Base-by-base conservation (phyloP, 805 yeast species). In the Schwanniomyces pseudopolymorphus region DNA sequence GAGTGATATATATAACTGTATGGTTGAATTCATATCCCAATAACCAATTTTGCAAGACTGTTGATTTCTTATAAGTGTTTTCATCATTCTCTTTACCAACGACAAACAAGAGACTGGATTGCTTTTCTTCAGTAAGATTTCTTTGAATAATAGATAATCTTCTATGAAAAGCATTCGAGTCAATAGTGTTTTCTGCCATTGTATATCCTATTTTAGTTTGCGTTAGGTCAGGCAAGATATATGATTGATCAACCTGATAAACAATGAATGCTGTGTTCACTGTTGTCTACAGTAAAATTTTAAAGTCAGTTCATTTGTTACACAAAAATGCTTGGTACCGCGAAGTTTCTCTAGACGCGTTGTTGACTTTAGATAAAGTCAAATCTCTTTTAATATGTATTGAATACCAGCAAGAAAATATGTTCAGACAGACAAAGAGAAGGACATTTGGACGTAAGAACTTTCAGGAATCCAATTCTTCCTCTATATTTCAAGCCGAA, bases 11-110 rank as follows among this genome's bases (percentile, higher is more conserved):
- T 44, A 92, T 67, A 25, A 83, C 83, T 1, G 97, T 90, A 42
- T 94, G 94, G n/a, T 96, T 95, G 61, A 92, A 92, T 63, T 94
- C 98, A 63, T 91, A 92, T 3, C 97, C 96, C 41, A 92, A 70
- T 44, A 92, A 71, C 98, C 98, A 92, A 43, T 83, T 86, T 63
- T 91, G 97, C 40, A 91, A 67, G 39, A 87, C 84, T 0, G 96
- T 84, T 10, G 96, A 85, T 67, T 89, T 89, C 61, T 87, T 89
- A 66, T 89, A 90, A 40, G 96, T 95, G 63, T 89, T 87, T 53
- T 87, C 92, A 49, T 87, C 94, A 61, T 89, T 90, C 38, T 88
- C 74, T 6, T 96, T 87, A 10, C 97, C 98, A 40, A 87, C 85
- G 11, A 88, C 81, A 39, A 88, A 79, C 49, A 89, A 56, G 17